A percentile compares a stretch with the other conserved stretches of the same genome.
Evolutionary conservation across 495 filamentous ascomycete genomes (phyloP).

Genomic region (Aspergillus ostianus): DNA sequence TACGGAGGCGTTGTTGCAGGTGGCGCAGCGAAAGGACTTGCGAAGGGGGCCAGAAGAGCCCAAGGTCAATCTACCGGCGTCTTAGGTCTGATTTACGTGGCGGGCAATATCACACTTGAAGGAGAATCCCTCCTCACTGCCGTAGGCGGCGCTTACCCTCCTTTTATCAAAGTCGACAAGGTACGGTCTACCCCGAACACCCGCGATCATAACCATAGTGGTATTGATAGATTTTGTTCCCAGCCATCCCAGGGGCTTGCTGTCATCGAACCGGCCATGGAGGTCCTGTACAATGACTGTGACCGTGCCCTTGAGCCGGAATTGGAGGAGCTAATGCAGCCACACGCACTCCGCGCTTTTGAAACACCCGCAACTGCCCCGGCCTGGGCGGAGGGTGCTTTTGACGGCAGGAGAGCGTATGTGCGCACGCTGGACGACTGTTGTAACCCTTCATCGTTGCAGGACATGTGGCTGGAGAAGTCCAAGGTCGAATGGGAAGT

Average conservation of each 20-base stretch:
- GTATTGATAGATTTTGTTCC: slow-evolving; percentile 6
- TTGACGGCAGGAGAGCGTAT: slow-evolving; percentile 11
- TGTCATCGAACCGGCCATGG: slow-evolving; percentile 8
- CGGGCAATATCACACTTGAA: slow-evolving; percentile 9
- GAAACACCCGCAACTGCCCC: slow-evolving; percentile 9
- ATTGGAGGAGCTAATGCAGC: slow-evolving; percentile 6
- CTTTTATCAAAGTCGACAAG: slow-evolving; percentile 12
- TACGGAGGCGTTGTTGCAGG: slow-evolving; percentile 9
- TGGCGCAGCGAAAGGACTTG: slow-evolving; percentile 8
- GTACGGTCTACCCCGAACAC: slow-evolving; percentile 1
- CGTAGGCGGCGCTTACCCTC: slow-evolving; percentile 10
- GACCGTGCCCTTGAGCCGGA: slow-evolving; percentile 6
- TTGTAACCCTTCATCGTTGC: slow-evolving; percentile 6
- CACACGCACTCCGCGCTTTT: slow-evolving; percentile 11
- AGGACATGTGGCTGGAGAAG: slow-evolving; percentile 10
- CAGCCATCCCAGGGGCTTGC: slow-evolving; percentile 7
- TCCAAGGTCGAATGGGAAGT: slow-evolving; percentile 12
- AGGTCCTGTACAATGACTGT: slow-evolving; percentile 11
- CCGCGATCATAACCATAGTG: neutral
- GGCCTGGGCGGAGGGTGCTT: slow-evolving; percentile 11
- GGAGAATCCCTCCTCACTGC: slow-evolving; percentile 6
- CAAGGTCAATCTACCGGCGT: neutral
- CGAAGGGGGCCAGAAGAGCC: slow-evolving; percentile 2
- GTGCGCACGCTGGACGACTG: slow-evolving; percentile 8
- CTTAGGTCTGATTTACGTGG: slow-evolving; percentile 8